These are phyloP conservation scores for Colletotrichum horii DNA, from an alignment of 2,329 filamentous ascomycete species.

Conservation along the genomic window DNA sequence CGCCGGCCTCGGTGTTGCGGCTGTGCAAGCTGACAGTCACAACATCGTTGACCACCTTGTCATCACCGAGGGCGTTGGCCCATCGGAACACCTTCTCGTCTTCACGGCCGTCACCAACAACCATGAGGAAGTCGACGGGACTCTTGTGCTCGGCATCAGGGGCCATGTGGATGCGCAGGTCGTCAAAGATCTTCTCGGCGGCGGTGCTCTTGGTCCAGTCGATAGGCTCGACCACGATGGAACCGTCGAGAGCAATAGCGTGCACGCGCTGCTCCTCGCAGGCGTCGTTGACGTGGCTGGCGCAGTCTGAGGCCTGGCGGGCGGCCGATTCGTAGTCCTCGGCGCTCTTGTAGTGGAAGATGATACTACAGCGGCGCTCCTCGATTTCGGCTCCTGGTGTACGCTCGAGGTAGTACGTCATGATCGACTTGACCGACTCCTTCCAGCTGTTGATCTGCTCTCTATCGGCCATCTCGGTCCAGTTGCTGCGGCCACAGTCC, in stretches of 20 bases:
- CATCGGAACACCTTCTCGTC: conserved; percentile 94
- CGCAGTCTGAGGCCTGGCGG: conserved; percentile 86
- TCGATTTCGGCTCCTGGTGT: conserved; percentile 89
- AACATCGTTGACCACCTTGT: conserved; percentile 68
- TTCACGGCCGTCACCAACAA: conserved; percentile 88
- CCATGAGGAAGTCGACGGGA: conserved; percentile 84
- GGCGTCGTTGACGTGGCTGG: conserved; percentile 93
- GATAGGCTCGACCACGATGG: conserved; percentile 82
- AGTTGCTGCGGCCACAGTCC: conserved; percentile 69
- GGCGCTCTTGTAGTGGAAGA: conserved; percentile 88
- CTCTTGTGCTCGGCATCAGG: conserved; percentile 35
- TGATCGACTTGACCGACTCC: conserved; percentile 78
- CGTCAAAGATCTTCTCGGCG: conserved; percentile 73
- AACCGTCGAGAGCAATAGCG: conserved; percentile 80
- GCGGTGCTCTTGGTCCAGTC: conserved; percentile 90
- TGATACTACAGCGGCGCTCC: conserved; percentile 87
- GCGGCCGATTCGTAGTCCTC: conserved; percentile 78
- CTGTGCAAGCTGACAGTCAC: conserved; percentile 86
- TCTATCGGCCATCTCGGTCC: conserved; percentile 79
- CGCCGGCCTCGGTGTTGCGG: conserved; percentile 85
- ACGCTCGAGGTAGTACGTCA: conserved; percentile 88
- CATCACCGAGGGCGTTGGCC: conserved; percentile 77
- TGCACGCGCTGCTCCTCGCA: conserved; percentile 85
- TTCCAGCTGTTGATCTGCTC: conserved; percentile 80
- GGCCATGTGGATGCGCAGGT: conserved; percentile 48